Base-by-base conservation (phyloP, 306 rosid genomes). In the Abrus precatorius region DNA sequence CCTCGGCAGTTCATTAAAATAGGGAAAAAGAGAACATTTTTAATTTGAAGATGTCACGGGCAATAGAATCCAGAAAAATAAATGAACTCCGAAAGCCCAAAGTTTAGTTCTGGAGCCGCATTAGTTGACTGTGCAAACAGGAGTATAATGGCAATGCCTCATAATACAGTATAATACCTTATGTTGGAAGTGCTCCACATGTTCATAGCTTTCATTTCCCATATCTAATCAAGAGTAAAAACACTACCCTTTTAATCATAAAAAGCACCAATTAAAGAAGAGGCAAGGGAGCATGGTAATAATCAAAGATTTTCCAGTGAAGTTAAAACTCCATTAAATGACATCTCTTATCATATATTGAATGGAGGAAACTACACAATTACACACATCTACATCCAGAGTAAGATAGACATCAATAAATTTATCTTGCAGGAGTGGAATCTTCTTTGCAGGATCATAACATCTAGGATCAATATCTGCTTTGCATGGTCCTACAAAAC, bases 51-150 rank as follows among this genome's bases (percentile, higher is more conserved):
- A 60, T 1, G 34, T 44, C 70, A 72, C 74, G 64, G 76, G 73
- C 50, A 78, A 29, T 40, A 53, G 79, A 72, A 52, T 52, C 54
- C 52, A 57, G 38, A 65, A 75, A 86, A 56, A 68, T 45, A 28
- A 76, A 45, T 68, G 69, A 53, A 63, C 7, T 6, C 56, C 55
- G 61, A 77, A 73, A 87, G 85, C 69, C 79, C 84, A 76, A 82
- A 76, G 13, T 73, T 72, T 38, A 83, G 86, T 27, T 59, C 38
- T 9, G 65, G 12, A 74, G 95, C 92, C 95, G 95, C 90, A 91
- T 34, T 81, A 85, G 68, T 87, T 91, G 95, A 91, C 92, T 87
- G 82, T 88, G 82, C 69, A 83, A 80, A 67, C 74, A 71, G 56
- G 30, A 73, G 9, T 71, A 84, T 86, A 80, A 80, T 87, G 80